Evolutionary conservation across 805 yeast genomes (phyloP), one percentile per base, ranked within the genome.

Genomic region (Yamadazyma laniorum): DNA sequence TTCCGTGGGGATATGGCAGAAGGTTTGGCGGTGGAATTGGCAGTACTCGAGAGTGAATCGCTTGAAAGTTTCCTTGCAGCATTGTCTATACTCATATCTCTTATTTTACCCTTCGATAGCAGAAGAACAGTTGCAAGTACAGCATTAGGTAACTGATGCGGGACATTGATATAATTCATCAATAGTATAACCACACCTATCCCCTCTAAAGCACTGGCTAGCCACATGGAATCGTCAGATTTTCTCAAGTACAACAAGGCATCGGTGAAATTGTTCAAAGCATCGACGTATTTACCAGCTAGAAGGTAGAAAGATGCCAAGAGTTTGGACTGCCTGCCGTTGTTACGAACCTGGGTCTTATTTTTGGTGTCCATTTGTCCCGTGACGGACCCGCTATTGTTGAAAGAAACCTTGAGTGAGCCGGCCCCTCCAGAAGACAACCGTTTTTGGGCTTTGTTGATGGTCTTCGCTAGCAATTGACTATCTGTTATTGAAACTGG

Each of bases 171-270:
- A 49, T 69, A 79, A 9, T 82, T 70, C 34, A 86, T 64, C 37
- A 89, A 58, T 4, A 83, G 57, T 28, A 83, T 57, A 42, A 85
- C 76, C 1, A 86, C 78, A 0, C 83, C 84, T 8, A 89, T 63
- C 0, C 90, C 87, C 49, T 89, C 96, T n/a, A 91, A 56, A 0
- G 96, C 79, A 19, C 91, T 82, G 0, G 83, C 98, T 11, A 87
- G 69, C 98, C 98, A 93, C 6, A 93, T 63, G 50, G 76, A 75
- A 56, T 93, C 99, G 35, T 79, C 79, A 2, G 81, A 68, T 9
- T 75, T 68, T 43, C 77, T 79, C 37, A 88, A 61, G 17, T 74
- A 62, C 2, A 65, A 51, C 1, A 83, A 70, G 0, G 96, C 81
- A 28, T 89, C 95, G n/a, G 81, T 75, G 49, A 89, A 82, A 42